Evolutionary conservation across 768 basidiomycete genomes (phyloP), one percentile per base, ranked within the genome.

Genomic region (Wakefieldia striispora): DNA sequence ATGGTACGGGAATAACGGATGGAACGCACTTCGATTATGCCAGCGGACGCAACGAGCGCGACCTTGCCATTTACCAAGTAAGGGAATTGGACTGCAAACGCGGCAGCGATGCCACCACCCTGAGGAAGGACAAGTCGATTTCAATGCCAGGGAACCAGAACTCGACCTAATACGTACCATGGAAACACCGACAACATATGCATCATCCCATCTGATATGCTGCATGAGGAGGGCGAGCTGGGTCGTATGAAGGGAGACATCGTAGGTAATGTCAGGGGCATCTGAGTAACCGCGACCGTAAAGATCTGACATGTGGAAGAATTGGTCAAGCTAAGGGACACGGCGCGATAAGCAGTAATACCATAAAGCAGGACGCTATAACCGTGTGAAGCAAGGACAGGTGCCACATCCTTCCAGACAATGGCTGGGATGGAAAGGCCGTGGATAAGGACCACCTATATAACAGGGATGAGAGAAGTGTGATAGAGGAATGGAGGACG

Each of bases 141-240:
- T 74, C 33, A 0, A 39, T 31, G 23, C 48, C 10, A 31, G 7
- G 24, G 7, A 6, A 41, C 1, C 6, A 17, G 11, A 11, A 7
- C 14, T 16, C 14, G 14, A 5, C 14, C 14, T 33, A 5, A 40
- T 14, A 43, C 47, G 12, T 47, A 83, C 87, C 90, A 92, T 91
- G 19, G 88, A 91, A 14, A 89, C 70, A 13, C 87, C 89, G 1
- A 79, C 79, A 34, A 91, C 66, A 45, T 77, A 69, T 0, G 85
- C 82, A 53, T 80, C 77, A 10, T 79, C 74, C 88, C 89, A 92
- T 45, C 74, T 76, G 40, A 91, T 65, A 54, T 90, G 80, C 54
- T 91, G 89, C 77, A 92, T 79, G 42, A 92, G 78, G 6, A 91
- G 75, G 0, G 90, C 90, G n/a, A 92, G 83, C 58, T 91, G 89